A percentile compares a stretch with the other conserved stretches of the same genome.
Evolutionary conservation across 2,329 filamentous ascomycete genomes (phyloP).

Genomic region (Biscogniauxia sp.): DNA sequence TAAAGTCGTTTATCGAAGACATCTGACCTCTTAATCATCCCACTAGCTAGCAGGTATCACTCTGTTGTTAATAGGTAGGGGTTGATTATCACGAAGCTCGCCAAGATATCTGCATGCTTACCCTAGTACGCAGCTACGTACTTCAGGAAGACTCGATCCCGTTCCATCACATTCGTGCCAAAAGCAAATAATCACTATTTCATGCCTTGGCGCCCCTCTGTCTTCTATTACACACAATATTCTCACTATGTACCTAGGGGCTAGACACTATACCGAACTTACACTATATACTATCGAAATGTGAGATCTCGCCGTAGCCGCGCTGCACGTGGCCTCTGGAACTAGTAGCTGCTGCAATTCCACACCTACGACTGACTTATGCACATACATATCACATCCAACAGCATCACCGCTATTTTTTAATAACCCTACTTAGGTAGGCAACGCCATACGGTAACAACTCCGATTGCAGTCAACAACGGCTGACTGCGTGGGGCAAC

Average conservation of each 20-base stretch:
- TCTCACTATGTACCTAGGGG: background rate
- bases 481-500: background rate
- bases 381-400: background rate
- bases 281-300: background rate
- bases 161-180: background rate
- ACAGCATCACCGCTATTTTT: background rate
- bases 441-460: background rate
- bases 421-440: background rate
- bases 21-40: background rate
- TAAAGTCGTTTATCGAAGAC: background rate
- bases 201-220: background rate
- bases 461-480: background rate
- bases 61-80: background rate
- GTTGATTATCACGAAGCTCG: background rate
- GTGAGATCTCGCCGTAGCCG: background rate
- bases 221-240: background rate
- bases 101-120: background rate
- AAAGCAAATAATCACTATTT: background rate
- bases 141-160: background rate
- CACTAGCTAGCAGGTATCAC: no score
- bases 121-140: background rate
- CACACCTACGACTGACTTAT: no score
- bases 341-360: background rate
- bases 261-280: background rate
- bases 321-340: background rate